These are phyloP conservation scores for Fusarium praegraminearum DNA, from an alignment of 2,329 filamentous ascomycete genomes.

Conservation along the genomic window DNA sequence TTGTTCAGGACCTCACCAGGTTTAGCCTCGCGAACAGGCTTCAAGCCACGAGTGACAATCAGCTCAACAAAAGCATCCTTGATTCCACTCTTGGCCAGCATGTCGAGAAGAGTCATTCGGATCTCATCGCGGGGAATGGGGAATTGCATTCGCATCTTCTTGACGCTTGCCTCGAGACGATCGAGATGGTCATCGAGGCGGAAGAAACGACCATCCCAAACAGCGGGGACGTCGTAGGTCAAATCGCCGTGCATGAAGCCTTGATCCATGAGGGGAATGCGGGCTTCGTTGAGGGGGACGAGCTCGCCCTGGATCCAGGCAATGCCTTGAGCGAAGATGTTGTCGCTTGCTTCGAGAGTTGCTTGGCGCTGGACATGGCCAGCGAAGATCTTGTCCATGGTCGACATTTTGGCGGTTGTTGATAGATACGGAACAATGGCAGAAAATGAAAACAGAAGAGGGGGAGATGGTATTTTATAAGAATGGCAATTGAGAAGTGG, in stretches of 20 bases:
- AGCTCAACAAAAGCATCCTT: slow-evolving; percentile 63
- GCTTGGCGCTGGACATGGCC: slow-evolving; percentile 50
- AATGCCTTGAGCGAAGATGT: slow-evolving; percentile 53
- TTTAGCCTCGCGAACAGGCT: slow-evolving; percentile 53
- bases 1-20: slow-evolving; percentile 54
- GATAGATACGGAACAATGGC: neutral
- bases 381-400: slow-evolving; percentile 58
- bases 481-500: neutral
- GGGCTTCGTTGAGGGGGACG: slow-evolving; percentile 58
- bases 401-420: slow-evolving; percentile 50
- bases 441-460: too few species aligned
- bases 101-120: slow-evolving; percentile 56
- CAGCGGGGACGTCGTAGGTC: slow-evolving; percentile 64
- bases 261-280: slow-evolving; percentile 63
- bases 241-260: slow-evolving; percentile 65
- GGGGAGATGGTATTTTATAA: neutral
- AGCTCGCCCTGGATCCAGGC: slow-evolving; percentile 61
- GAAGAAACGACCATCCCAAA: slow-evolving; percentile 66
- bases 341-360: slow-evolving; percentile 41
- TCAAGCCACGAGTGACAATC: slow-evolving; percentile 63
- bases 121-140: slow-evolving; percentile 57
- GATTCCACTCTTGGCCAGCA: slow-evolving; percentile 61
- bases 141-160: slow-evolving; percentile 59
- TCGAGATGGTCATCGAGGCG: slow-evolving; percentile 63
- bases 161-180: slow-evolving; percentile 58